These are phyloP conservation scores for Carex cristatella DNA, from an alignment of 176 grass and related monocot species.

Conservation along the genomic window DNA sequence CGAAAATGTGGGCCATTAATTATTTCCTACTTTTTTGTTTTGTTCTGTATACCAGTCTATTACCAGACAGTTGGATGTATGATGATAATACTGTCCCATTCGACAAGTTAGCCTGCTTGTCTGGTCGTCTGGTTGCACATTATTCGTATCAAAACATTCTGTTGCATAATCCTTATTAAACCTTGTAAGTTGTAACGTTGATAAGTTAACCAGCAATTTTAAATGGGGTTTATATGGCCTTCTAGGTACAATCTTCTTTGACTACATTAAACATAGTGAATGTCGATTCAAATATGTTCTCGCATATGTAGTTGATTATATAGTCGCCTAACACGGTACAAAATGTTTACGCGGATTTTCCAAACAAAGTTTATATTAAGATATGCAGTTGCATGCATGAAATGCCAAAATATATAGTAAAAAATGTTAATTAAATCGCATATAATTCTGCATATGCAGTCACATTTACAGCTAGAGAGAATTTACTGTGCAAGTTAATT, in stretches of 20 bases:
- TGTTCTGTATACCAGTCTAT: not conserved
- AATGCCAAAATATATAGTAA: not conserved
- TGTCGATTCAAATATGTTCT: too few relatives aligned
- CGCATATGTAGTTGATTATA: too few relatives aligned
- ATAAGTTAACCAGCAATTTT: not conserved
- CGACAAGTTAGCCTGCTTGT: not conserved
- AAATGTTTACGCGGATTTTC: too few relatives aligned
- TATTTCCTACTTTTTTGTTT: not conserved
- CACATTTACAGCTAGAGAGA: not conserved
- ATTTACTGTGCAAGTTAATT: not conserved
- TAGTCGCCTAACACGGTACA: too few relatives aligned
- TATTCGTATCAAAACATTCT: not conserved
- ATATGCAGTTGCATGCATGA: not conserved
- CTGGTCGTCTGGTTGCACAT: not conserved
- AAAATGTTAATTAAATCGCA: not conserved
- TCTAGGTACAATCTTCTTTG: too few relatives aligned
- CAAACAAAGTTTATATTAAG: not conserved
- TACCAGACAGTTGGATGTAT: not conserved
- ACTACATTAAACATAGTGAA: too few relatives aligned
- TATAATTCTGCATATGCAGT: not conserved
- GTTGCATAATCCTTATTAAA: not conserved
- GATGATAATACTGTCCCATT: not conserved
- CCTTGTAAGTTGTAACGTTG: not conserved
- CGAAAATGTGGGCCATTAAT: not conserved
- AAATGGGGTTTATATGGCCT: too few relatives aligned